Base-by-base conservation (phyloP, 129 eudicot species). In the Heracleum sosnowskyi region DNA sequence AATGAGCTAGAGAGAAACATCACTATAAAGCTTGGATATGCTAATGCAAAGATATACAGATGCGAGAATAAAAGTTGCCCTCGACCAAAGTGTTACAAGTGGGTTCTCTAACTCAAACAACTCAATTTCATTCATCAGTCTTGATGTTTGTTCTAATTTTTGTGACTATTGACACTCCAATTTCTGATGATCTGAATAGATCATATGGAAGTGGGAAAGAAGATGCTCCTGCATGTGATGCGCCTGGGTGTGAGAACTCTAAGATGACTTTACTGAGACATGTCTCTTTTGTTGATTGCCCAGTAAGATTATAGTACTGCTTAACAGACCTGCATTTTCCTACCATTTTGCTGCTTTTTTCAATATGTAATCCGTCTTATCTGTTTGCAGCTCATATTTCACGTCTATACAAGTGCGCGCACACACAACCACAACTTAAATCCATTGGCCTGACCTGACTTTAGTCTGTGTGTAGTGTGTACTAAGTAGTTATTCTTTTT, bases 171-270 rank as follows among this genome's bases (percentile, higher is more conserved):
- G 15, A 22, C 46, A 39, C 16, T 28, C 47, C 46, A 57, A 55
- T 72, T 75, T 35, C 35, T n/a, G n/a, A n/a, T n/a, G n/a, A n/a
- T n/a, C n/a, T 76, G 29, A 33, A 36, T 82, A 95, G 97, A 92
- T 97, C 98, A 7, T 95, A 91, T 81, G 98, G 97, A 82, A 95
- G 98, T 87, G 97, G 94, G 13, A 95, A 95, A 86, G 98, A 95
- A 81, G 98, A 95, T 57, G 82, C 73, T 81, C 98, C 98, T 37
- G 82, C 76, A 77, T 95, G 98, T 80, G 97, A 95, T 74, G 98
- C 92, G 26, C 98, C 97, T 83, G 98, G 98, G 47, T 95, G 88
- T 88, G 98, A 95, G 84, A 95, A 90, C 86, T 79, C 86, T 78
- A 91, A 86, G 86, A 95, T 95, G 98, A 91, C 84, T 78, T 81